Conservation (phyloP, 2,329 filamentous ascomycete genomes). For the Alternaria sp. region DNA sequence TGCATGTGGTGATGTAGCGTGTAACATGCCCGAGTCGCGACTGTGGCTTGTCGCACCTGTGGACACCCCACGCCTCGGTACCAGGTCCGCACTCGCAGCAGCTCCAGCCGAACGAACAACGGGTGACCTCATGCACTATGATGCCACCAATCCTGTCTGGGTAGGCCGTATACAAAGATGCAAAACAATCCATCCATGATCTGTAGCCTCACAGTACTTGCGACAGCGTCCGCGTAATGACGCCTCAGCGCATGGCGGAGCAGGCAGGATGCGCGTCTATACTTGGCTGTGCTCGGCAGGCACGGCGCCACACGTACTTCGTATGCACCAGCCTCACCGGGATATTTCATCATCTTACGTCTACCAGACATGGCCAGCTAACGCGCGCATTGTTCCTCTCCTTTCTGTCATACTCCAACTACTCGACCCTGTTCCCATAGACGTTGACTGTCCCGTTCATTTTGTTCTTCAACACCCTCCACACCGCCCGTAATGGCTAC, state of each 20-base stretch:
- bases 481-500: conserved; percentile 37
- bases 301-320: conserved; percentile 35
- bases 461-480: conserved; percentile 7
- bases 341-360: conserved; percentile 28
- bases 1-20: background rate
- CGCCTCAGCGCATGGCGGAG: conserved; percentile 41
- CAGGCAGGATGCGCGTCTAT: conserved; percentile 24
- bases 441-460: background rate
- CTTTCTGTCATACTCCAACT: background rate
- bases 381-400: conserved; percentile 10
- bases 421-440: background rate
- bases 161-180: background rate
- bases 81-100: conserved; percentile 18
- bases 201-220: conserved; percentile 21
- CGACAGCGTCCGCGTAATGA: conserved; percentile 40
- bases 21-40: conserved; percentile 1
- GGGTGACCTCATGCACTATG: conserved; percentile 24
- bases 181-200: background rate
- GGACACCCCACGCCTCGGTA: conserved; percentile 26
- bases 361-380: conserved; percentile 14
- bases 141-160: conserved; percentile 1
- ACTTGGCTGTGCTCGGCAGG: conserved; percentile 32
- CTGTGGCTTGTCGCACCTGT: conserved; percentile 34
- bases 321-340: conserved; percentile 38
- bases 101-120: conserved; percentile 14